Evolutionary conservation across 768 basidiomycete genomes (phyloP), one percentile per base, ranked within the genome.

Genomic region (Lentinula sp.): DNA sequence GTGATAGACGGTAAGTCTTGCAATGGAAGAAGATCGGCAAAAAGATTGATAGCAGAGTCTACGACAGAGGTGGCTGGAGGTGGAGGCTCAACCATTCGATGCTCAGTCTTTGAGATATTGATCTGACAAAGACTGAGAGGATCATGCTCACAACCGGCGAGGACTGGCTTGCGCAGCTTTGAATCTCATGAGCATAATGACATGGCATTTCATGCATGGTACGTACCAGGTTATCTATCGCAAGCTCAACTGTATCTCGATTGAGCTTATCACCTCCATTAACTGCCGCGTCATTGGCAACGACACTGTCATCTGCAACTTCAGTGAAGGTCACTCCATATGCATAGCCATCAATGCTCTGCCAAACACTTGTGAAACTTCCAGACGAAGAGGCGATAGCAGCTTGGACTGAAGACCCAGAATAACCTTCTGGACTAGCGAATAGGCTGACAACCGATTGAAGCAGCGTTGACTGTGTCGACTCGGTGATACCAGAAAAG

Each of bases 361-460:
- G 84, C 96, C 96, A 98, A 11, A 99, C 80, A 13, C 83, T 84
- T 2, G 85, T 86, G 71, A 97, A 95, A 0, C 84, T 78, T 1
- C 95, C 95, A 0, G 91, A 81, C 5, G 87, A 91, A 0, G 91
- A 87, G 0, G 91, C 89, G 64, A 98, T 96, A 0, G 93, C 91
- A 0, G 95, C 95, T 71, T 98, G 96, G 16, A 97, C 84, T 0
- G 88, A 84, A 1, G 92, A 93, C 1, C 92, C 87, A 0, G 81
- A 76, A 69, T 92, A 94, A 0, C 84, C 86, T 59, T 98, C 95
- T 0, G 90, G 85, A 67, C 93, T 91, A 2, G 93, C 89, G 67
- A 98, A 94, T 6, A 93, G 77, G 2, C 85, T 75, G 15, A 95
- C 84, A 0, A 85, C 87, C 2, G 92, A 90, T 64, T 93, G 91